A percentile compares a stretch with the other conserved stretches of the same genome.
phyloP scores from a whole-genome alignment of 129 eudicot genomes.

The Lactuca saligna region DNA sequence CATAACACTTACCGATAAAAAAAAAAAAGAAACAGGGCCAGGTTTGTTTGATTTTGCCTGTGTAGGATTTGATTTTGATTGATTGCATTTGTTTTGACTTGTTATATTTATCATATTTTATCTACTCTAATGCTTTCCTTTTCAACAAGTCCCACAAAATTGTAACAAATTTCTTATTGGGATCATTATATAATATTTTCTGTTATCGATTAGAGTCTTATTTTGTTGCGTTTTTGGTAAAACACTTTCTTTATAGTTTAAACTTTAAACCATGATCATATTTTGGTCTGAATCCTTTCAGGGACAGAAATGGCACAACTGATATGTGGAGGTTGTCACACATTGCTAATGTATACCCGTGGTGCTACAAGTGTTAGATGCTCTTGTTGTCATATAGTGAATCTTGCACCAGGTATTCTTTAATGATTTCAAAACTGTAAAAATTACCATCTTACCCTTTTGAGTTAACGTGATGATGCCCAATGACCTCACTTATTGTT shows the following conservation, averaged over 20 bases:
- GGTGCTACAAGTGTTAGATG: constrained; percentile 92
- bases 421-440: constrained; percentile 8
- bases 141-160: constrained; percentile 17
- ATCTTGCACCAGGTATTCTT: constrained; percentile 71
- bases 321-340: constrained; percentile 82
- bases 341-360: constrained; percentile 74
- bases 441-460: neutral
- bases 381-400: constrained; percentile 74
- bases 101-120: no score
- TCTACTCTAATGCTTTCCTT: neutral
- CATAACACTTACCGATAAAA: neutral
- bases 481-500: no score
- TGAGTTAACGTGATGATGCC: no score
- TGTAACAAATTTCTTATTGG: neutral
- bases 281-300: constrained; percentile 24
- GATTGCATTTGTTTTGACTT: no score
- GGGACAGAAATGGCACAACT: constrained; percentile 84
- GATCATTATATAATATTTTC: neutral
- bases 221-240: neutral
- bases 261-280: neutral
- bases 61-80: no score
- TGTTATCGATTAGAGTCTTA: neutral
- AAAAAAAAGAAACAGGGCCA: neutral
- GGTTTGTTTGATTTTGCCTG: neutral
- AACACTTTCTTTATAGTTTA: neutral